A percentile compares a stretch with the other conserved stretches of the same genome.
These are phyloP conservation scores for Chaetomium fimeti DNA, from an alignment of 495 filamentous ascomycete genomes.

Conservation along the genomic window DNA sequence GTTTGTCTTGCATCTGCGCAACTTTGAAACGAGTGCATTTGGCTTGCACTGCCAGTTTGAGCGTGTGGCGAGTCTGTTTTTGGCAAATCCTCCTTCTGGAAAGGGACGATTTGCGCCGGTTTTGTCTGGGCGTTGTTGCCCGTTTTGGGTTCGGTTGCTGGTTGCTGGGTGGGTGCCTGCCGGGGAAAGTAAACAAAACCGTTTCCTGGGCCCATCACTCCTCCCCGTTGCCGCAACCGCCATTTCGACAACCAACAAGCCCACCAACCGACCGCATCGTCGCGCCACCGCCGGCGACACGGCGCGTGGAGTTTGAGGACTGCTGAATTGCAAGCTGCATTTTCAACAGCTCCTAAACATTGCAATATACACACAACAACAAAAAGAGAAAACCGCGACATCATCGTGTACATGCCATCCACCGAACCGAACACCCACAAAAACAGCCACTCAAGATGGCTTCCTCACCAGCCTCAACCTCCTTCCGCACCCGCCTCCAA, in stretches of 20 bases:
- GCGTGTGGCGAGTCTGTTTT: not conserved
- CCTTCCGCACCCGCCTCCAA: conserved; percentile 14
- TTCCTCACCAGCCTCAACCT: not conserved
- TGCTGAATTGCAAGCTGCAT: too few relatives aligned
- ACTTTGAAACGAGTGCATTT: not conserved
- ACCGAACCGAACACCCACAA: not conserved
- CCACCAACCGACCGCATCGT: not conserved
- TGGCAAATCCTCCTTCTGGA: not conserved
- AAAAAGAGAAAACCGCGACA: not conserved
- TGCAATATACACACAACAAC: not conserved
- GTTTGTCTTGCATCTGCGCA: conserved; percentile 2
- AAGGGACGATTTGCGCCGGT: not conserved
- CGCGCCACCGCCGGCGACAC: not conserved
- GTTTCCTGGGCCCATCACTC: too few relatives aligned
- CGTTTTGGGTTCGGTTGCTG: not conserved
- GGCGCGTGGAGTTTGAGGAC: too few relatives aligned
- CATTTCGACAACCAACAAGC: not conserved
- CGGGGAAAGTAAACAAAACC: not conserved
- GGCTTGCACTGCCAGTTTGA: not conserved
- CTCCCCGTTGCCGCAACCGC: not conserved
- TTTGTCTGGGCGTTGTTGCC: not conserved
- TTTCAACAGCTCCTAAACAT: too few relatives aligned
- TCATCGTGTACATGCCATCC: conserved; percentile 3
- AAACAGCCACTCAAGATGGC: not conserved
- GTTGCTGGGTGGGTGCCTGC: not conserved